A percentile compares a stretch with the other conserved stretches of the same genome.
Evolutionary conservation across 208 protist genomes (phyloP).

Genomic region (Trypanosoma vivax): DNA sequence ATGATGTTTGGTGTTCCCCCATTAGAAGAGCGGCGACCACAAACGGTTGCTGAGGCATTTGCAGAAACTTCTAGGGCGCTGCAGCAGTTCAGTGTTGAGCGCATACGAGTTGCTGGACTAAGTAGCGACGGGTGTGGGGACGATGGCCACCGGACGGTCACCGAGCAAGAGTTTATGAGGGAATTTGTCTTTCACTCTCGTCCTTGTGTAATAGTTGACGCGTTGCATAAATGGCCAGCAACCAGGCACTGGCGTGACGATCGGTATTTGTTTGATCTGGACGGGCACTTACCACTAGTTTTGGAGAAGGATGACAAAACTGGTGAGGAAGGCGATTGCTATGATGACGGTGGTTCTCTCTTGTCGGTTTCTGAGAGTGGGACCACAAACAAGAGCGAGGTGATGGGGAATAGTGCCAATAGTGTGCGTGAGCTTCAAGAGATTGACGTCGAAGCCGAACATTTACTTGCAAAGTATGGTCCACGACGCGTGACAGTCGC

Average conservation of each 20-base stretch:
- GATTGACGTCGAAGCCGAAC: constrained; percentile 16
- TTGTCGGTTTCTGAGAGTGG: no score
- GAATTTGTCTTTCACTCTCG: constrained; percentile 80
- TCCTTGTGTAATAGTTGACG: constrained; percentile 73
- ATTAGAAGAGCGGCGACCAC: constrained; percentile 1
- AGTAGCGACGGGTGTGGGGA: constrained; percentile 7
- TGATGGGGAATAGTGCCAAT: neutral
- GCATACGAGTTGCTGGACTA: constrained; percentile 64
- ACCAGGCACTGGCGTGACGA: constrained; percentile 67
- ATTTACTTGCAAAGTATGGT: constrained; percentile 12
- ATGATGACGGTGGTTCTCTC: no score
- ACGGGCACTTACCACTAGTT: constrained; percentile 33
- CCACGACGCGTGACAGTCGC: constrained; percentile 70
- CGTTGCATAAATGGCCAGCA: constrained; percentile 65
- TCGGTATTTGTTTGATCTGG: constrained; percentile 70
- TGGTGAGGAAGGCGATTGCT: neutral
- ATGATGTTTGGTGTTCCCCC: neutral
- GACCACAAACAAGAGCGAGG: no score
- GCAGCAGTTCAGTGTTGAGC: constrained; percentile 61
- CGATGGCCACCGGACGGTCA: constrained; percentile 30
- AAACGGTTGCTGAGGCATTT: constrained; percentile 59
- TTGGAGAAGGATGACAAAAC: constrained; percentile 13
- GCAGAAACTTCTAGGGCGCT: constrained; percentile 46
- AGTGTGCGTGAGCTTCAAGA: neutral
- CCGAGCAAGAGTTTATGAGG: constrained; percentile 76